phyloP scores from a whole-genome alignment of 139 green algal genomes.

The Micractinium sp. region DNA sequence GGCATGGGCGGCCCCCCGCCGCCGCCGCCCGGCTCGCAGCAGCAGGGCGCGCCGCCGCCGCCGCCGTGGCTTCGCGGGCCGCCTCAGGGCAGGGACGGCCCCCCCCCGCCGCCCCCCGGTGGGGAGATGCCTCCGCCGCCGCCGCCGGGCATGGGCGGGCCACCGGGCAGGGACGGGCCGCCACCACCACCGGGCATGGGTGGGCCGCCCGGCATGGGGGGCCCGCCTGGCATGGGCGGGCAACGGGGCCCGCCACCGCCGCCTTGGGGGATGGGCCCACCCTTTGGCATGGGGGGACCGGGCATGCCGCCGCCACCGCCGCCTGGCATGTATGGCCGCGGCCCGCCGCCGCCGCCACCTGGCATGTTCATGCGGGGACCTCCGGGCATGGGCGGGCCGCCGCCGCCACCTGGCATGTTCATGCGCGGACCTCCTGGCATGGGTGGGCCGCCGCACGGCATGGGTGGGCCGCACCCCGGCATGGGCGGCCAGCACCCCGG shows the following conservation, averaged over 20 bases:
- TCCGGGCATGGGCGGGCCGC: not conserved
- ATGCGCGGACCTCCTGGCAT: not conserved
- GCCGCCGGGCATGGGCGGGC: not conserved
- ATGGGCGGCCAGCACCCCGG: no score
- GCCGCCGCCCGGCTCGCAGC: conserved; percentile 20
- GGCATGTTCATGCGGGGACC: not conserved
- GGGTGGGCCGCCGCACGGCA: not conserved
- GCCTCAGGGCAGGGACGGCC: not conserved
- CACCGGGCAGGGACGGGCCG: not conserved
- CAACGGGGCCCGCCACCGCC: not conserved
- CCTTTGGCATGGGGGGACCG: not conserved
- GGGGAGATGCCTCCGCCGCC: not conserved
- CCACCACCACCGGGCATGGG: not conserved
- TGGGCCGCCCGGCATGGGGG: not conserved
- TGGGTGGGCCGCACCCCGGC: no score
- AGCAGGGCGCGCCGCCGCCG: conserved; percentile 29
- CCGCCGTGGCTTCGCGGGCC: conserved; percentile 21
- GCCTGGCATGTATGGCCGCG: not conserved
- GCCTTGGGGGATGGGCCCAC: not conserved
- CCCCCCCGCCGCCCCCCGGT: not conserved
- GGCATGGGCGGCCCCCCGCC: conserved; percentile 4
- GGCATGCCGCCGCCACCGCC: conserved; percentile 6
- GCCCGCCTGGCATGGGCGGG: not conserved
- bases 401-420: not conserved
- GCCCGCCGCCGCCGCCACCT: not conserved